These are phyloP conservation scores for Monosporascus sp. DNA, from an alignment of 2,329 filamentous ascomycete genomes.

Conservation along the genomic window DNA sequence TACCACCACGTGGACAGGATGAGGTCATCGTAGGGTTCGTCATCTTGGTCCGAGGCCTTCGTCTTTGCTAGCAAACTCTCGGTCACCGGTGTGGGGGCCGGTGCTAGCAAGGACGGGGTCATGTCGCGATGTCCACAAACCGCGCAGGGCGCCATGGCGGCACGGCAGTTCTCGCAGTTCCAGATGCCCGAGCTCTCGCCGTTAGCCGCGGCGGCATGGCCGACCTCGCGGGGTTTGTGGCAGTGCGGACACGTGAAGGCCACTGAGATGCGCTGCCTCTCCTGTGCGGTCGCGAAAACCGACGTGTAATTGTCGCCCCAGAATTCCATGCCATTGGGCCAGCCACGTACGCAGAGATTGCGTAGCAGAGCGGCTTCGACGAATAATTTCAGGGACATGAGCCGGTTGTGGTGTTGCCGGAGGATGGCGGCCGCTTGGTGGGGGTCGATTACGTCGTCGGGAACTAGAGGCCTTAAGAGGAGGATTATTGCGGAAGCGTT, in stretches of 20 bases:
- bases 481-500: slow-evolving; percentile 58
- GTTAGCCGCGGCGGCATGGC: slow-evolving; percentile 36
- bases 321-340: slow-evolving; percentile 43
- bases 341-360: slow-evolving; percentile 55
- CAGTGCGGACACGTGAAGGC: slow-evolving; percentile 52
- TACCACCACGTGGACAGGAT: slow-evolving; percentile 54
- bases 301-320: slow-evolving; percentile 52
- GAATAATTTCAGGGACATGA: slow-evolving; percentile 55
- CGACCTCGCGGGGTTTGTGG: slow-evolving; percentile 50
- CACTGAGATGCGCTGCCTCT: slow-evolving; percentile 41
- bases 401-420: slow-evolving; percentile 53
- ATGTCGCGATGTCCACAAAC: slow-evolving; percentile 52
- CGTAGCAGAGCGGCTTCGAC: slow-evolving; percentile 56
- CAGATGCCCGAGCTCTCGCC: slow-evolving; percentile 42
- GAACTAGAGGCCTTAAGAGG: slow-evolving; percentile 52
- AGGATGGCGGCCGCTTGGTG: slow-evolving; percentile 52
- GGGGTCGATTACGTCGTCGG: slow-evolving; percentile 47
- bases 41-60: slow-evolving; percentile 2
- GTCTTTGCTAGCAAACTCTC: slow-evolving; percentile 13
- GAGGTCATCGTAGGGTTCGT: slow-evolving; percentile 11
- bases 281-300: slow-evolving; percentile 49
- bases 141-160: slow-evolving; percentile 50
- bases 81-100: slow-evolving; percentile 11
- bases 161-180: slow-evolving; percentile 51
- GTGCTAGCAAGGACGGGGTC: slow-evolving; percentile 31